phyloP scores from a whole-genome alignment of 495 filamentous ascomycete genomes.

The Aspergillus incahuasiensis region DNA sequence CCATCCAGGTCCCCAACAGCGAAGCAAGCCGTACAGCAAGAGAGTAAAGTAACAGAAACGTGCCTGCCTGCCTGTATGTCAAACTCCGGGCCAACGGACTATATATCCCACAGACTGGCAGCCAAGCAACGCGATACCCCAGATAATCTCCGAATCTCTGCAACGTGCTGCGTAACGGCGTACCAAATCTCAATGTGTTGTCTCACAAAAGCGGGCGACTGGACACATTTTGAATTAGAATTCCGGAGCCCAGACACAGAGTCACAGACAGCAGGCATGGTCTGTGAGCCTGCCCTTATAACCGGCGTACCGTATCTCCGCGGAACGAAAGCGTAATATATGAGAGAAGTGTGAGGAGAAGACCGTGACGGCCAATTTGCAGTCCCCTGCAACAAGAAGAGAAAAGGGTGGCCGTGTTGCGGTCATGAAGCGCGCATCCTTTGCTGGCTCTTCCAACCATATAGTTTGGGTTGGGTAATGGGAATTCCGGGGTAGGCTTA shows the following conservation, averaged over 20 bases:
- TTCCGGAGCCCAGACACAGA: too few species aligned
- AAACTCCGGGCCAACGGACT: background rate
- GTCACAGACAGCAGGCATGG: background rate
- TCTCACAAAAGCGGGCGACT: background rate
- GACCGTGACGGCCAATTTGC: too few species aligned
- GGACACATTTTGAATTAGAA: slow-evolving; percentile 5
- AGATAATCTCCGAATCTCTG: background rate
- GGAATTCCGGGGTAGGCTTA: slow-evolving; percentile 31
- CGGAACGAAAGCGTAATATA: background rate
- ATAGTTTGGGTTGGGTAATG: slow-evolving; percentile 40
- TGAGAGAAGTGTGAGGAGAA: background rate
- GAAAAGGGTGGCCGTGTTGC: too few species aligned
- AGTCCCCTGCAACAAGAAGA: too few species aligned
- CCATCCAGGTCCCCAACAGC: background rate
- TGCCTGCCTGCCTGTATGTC: background rate
- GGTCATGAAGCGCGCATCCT: background rate
- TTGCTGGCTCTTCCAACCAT: slow-evolving; percentile 27
- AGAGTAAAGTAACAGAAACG: background rate
- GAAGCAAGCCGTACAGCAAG: background rate
- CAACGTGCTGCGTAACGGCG: background rate
- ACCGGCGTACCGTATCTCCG: slow-evolving; percentile 7
- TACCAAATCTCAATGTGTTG: background rate
- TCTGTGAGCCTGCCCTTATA: background rate
- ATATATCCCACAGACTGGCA: background rate
- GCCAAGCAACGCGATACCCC: background rate